Conservation (phyloP, 805 yeast species). For the Isabelozyma heimii region DNA sequence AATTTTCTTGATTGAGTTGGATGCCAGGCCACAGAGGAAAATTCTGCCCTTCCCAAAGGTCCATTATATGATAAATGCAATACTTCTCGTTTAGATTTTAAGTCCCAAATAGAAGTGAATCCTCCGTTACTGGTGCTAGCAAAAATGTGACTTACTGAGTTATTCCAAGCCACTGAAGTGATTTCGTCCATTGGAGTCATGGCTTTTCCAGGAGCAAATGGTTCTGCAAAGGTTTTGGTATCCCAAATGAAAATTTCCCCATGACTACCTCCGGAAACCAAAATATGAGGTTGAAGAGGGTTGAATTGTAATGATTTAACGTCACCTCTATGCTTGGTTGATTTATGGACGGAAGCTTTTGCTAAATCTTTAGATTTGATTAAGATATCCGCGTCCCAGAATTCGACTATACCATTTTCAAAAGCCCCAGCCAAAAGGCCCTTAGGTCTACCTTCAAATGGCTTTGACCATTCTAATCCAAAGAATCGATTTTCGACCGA, state of each 20-base stretch:
- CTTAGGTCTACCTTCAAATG: constrained; percentile 44
- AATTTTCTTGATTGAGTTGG: constrained; percentile 84
- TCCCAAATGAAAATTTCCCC: constrained; percentile 95
- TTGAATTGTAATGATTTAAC: constrained; percentile 77
- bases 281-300: constrained; percentile 62
- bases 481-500: constrained; percentile 50
- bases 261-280: constrained; percentile 85
- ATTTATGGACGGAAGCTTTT: constrained; percentile 48
- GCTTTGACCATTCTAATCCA: constrained; percentile 80
- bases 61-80: constrained; percentile 75
- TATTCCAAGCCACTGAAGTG: constrained; percentile 85
- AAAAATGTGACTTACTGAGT: constrained; percentile 75
- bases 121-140: constrained; percentile 88
- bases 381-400: constrained; percentile 69
- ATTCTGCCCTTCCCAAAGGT: constrained; percentile 53
- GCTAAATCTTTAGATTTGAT: constrained; percentile 38
- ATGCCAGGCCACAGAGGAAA: constrained; percentile 91
- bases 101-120: constrained; percentile 90
- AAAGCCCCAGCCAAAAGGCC: constrained; percentile 82
- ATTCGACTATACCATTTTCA: constrained; percentile 75
- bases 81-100: constrained; percentile 83
- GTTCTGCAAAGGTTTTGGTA: constrained; percentile 58
- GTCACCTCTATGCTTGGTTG: constrained; percentile 61
- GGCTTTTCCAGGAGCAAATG: constrained; percentile 68
- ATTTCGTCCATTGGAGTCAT: constrained; percentile 81